phyloP scores from a whole-genome alignment of 306 rosid genomes.

The Lotus japonicus region DNA sequence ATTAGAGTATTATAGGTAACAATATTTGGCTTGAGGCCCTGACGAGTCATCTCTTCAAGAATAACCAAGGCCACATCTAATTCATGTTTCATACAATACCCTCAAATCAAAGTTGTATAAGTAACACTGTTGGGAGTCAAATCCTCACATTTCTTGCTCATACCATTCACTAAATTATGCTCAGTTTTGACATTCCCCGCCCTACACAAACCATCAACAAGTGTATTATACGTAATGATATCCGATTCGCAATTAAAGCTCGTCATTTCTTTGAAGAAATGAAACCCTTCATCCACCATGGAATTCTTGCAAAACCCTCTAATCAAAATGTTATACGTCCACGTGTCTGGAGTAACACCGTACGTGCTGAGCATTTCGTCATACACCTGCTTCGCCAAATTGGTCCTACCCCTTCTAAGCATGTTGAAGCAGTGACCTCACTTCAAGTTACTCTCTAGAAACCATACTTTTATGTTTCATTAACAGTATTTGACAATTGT shows the following conservation, averaged over 20 bases:
- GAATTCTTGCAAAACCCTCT: constrained; percentile 72
- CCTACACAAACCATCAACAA: constrained; percentile 85
- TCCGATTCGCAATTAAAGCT: constrained; percentile 54
- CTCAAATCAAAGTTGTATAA: constrained; percentile 73
- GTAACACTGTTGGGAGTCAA: constrained; percentile 73
- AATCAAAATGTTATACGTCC: constrained; percentile 64
- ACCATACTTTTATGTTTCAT: too few species aligned
- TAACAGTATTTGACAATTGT: too few species aligned
- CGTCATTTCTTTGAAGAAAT: constrained; percentile 51
- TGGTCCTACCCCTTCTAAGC: constrained; percentile 57
- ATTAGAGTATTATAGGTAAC: constrained; percentile 65
- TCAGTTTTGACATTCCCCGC: constrained; percentile 69
- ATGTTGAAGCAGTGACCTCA: neutral
- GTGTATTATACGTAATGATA: constrained; percentile 63
- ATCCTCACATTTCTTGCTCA: constrained; percentile 52
- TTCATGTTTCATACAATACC: constrained; percentile 61
- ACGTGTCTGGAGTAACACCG: constrained; percentile 61
- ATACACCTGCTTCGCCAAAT: constrained; percentile 52
- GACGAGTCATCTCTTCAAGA: constrained; percentile 63
- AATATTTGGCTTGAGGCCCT: constrained; percentile 52
- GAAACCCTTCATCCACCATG: constrained; percentile 69
- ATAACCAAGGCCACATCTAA: constrained; percentile 55
- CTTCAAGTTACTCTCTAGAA: too few species aligned
- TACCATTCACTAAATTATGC: constrained; percentile 59
- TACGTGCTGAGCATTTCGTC: constrained; percentile 72